Evolutionary conservation across 257 asterid species (phyloP), one percentile per base, ranked within the genome.

Genomic region (Sherardia arvensis): DNA sequence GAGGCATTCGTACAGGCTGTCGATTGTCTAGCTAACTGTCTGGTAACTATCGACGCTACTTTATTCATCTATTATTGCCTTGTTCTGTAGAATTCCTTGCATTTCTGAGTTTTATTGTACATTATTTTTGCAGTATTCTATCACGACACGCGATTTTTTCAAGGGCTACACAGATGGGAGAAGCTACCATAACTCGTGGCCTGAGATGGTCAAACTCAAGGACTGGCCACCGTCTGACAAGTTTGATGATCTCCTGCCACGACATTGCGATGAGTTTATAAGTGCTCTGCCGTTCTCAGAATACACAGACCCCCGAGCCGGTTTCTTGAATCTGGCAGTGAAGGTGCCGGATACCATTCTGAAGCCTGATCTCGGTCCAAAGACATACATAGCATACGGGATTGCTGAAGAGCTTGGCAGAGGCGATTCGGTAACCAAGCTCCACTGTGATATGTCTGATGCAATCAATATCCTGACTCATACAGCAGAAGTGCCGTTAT

Each of bases 361-460:
- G 69, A 89, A 85, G 67, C 98, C 98, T 21, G 98, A 92, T 69
- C 66, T 92, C 79, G 98, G 98, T 68, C 98, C 97, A 26, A 92
- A 92, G 78, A 92, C 98, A 22, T 92, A 92, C 74, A 87, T 92
- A 23, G 98, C 98, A 1, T 89, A 92, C 72, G 98, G 98, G 25
- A 18, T 72, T 18, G 43, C 12, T 0, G 77, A 84, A 65, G 98
- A 92, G 70, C 95, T 92, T 28, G 96, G 95, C 64, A 84, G 98
- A 78, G 98, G 98, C 20, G 98, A 92, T 78, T 92, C 98, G 7
- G 97, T 92, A 23, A 92, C 98, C 62, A 92, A 84, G 80, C 98
- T 92, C 53, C 98, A 92, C 68, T 83, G 88, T 45, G 98, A 92
- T 63, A 86, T 92, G 98, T 86, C 98, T 3, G 98, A 92, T 77